Base-by-base conservation (phyloP, 1,284 basidiomycete genomes). In the Apiotrichum gracile region DNA sequence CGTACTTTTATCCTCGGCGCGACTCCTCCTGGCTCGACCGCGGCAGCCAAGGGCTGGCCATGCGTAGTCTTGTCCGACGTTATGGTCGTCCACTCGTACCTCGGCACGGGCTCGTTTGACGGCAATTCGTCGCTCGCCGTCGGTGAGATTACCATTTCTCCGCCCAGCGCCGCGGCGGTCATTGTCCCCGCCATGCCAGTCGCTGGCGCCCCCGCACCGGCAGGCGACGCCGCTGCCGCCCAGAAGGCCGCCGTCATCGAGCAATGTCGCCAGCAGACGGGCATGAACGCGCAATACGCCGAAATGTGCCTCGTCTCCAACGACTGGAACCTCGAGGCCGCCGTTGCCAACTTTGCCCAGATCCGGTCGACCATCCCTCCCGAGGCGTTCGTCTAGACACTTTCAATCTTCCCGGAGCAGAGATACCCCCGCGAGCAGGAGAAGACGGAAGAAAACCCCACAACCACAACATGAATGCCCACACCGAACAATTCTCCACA, bases 21-120 rank as follows among this genome's bases (percentile, higher is more conserved):
- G 19, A 85, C 91, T 4, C 76, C 84, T 27, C 82, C 87, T 41
- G 87, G 84, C 26, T 92, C 93, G 61, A 77, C 83, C 38, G 89
- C 92, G 9, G 67, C 70, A 9, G 85, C 85, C 64, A 68, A 80
- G 48, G 91, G 91, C 19, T 98, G 93, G 93, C 85, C 89, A 34
- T 87, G 92, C 60, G 79, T 85, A 47, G 86, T 98, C 62, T 78
- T 97, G 8, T 93, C 90, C 22, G 94, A 98, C 71, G 85, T 88
- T 63, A 82, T 89, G 72, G 85, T 84, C 21, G 78, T 97, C 41
- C 85, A 92, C 40, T 82, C 80, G 22, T 96, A 91, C 73, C 88
- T 91, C 8, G 87, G 83, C 63, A 83, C 83, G 37, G 83, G 84
- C 43, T 87, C 88, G 1, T 96, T 69, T 51, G 65, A 68, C 56